Evolutionary conservation across 495 filamentous ascomycete genomes (phyloP).

Genomic region (Podospora australis): DNA sequence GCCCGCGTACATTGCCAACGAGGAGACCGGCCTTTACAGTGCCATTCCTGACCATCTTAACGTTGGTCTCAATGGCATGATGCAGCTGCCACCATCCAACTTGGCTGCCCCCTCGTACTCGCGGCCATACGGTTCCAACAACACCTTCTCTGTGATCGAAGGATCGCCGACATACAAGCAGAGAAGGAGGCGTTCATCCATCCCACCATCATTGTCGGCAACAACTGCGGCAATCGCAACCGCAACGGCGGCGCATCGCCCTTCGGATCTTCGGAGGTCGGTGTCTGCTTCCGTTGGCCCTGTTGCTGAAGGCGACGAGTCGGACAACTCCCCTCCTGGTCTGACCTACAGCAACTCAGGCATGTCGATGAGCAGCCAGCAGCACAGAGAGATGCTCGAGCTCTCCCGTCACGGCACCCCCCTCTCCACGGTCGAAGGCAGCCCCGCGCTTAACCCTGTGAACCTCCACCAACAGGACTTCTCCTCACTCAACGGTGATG

Average conservation of each 20-base stretch:
- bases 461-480: conserved; percentile 63
- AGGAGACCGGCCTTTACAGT: conserved; percentile 92
- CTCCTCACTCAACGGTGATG: conserved; percentile 55
- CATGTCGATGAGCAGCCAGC: conserved; percentile 48
- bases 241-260: conserved; percentile 53
- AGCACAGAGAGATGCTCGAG: conserved; percentile 72
- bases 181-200: conserved; percentile 83
- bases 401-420: conserved; percentile 87
- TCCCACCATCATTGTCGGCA: conserved; percentile 65
- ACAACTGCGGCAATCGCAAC: conserved; percentile 57
- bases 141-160: conserved; percentile 92
- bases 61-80: conserved; percentile 67
- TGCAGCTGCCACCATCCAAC: conserved; percentile 86
- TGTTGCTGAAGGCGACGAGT: conserved; percentile 69
- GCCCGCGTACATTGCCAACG: conserved; percentile 94
- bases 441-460: conserved; percentile 64
- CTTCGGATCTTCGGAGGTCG: conserved; percentile 84
- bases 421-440: conserved; percentile 69
- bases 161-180: conserved; percentile 99
- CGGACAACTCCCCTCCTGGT: conserved; percentile 63
- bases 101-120: conserved; percentile 69
- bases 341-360: conserved; percentile 58
- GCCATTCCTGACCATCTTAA: conserved; percentile 75
- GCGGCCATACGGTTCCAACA: conserved; percentile 65
- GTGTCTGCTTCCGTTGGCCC: conserved; percentile 86